Evolutionary conservation across 1,139 yeast species (phyloP).

Genomic region (Yamadazyma trypodendri): DNA sequence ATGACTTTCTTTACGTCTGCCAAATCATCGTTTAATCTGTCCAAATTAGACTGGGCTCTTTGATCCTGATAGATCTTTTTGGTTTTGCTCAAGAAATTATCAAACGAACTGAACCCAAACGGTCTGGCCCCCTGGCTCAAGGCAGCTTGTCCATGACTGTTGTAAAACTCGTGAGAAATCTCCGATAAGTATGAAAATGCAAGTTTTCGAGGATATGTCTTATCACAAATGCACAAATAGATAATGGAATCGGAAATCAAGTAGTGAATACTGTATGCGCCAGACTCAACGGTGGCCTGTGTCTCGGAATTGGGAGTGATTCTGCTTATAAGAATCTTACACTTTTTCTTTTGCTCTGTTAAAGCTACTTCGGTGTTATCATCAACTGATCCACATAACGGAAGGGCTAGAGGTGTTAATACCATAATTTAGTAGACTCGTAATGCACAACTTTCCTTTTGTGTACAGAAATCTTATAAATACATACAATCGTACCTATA

Average conservation of each 20-base stretch:
- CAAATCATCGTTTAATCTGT: constrained; percentile 79
- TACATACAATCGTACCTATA: constrained; percentile 70
- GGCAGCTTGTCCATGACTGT: constrained; percentile 76
- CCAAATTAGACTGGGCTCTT: constrained; percentile 85
- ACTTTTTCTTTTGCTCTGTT: constrained; percentile 78
- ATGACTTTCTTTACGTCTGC: constrained; percentile 92
- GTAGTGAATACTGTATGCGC: constrained; percentile 74
- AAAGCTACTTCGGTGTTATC: constrained; percentile 62
- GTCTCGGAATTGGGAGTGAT: constrained; percentile 81
- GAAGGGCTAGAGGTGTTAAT: constrained; percentile 56
- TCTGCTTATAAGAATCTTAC: constrained; percentile 73
- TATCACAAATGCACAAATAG: constrained; percentile 75
- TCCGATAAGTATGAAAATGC: constrained; percentile 87
- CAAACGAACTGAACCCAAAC: constrained; percentile 87
- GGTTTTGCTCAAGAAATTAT: constrained; percentile 78
- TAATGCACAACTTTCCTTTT: too few species aligned
- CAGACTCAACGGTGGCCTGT: constrained; percentile 83
- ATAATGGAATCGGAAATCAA: constrained; percentile 62
- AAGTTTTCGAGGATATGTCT: constrained; percentile 79
- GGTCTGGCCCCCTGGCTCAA: constrained; percentile 68
- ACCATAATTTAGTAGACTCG: too few species aligned
- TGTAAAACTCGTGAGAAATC: constrained; percentile 76
- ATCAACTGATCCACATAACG: constrained; percentile 91
- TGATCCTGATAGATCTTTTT: constrained; percentile 87
- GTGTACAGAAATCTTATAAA: neutral